Percentiles rank a stretch among this genome's conserved stretches.
These are phyloP conservation scores for Lippia alba DNA, from an alignment of 305 asterid species.

Conservation along the genomic window DNA sequence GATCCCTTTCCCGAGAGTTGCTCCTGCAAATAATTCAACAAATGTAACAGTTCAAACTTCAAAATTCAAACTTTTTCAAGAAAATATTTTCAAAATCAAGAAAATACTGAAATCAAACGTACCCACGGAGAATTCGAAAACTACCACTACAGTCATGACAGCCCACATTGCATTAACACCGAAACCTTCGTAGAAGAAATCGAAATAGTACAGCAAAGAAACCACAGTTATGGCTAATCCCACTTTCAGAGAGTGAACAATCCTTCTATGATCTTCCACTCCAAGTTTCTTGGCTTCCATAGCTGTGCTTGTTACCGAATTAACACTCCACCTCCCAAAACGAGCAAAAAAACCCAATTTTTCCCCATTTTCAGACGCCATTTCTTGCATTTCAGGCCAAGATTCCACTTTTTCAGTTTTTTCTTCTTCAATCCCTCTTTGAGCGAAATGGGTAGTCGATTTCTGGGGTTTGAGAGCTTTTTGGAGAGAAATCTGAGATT, in stretches of 20 bases:
- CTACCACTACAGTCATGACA: slow-evolving; percentile 51
- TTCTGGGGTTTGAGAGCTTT: no score
- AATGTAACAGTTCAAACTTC: not conserved
- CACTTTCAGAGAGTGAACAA: slow-evolving; percentile 63
- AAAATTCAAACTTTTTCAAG: not conserved
- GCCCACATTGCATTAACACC: slow-evolving; percentile 72
- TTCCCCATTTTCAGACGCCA: slow-evolving; percentile 43
- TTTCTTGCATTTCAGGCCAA: slow-evolving; percentile 16
- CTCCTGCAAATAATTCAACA: slow-evolving; percentile 42
- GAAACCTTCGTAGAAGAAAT: slow-evolving; percentile 51
- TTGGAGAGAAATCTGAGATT: not conserved
- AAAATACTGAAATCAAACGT: slow-evolving; percentile 11
- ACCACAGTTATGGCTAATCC: slow-evolving; percentile 61
- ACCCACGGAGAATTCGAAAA: slow-evolving; percentile 39
- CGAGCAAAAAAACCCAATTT: slow-evolving; percentile 26
- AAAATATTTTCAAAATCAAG: not conserved
- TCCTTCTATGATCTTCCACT: slow-evolving; percentile 71
- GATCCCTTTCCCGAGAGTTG: slow-evolving; percentile 65
- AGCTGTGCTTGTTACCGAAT: slow-evolving; percentile 26
- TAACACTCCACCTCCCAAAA: slow-evolving; percentile 34
- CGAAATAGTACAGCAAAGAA: slow-evolving; percentile 64
- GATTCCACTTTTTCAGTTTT: no score
- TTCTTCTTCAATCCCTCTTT: not conserved
- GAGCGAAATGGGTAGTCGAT: not conserved
- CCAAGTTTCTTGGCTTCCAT: slow-evolving; percentile 49